Evolutionary conservation across 495 filamentous ascomycete species (phyloP).

Genomic region (Massariosphaeria phaeospora): DNA sequence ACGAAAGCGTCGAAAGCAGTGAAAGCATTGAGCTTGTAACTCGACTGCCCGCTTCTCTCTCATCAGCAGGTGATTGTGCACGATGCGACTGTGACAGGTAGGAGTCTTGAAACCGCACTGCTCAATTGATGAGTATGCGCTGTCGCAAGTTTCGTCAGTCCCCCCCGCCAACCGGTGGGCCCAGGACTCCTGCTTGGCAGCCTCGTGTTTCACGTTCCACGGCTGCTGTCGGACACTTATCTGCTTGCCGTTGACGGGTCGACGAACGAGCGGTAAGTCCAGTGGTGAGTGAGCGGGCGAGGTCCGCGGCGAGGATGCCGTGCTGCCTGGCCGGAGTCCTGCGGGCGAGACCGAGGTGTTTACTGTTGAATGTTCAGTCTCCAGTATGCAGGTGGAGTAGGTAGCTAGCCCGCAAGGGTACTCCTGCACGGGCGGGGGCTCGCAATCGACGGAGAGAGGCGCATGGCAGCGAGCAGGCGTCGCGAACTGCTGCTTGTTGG

Average conservation of each 20-base stretch:
- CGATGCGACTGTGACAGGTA: not conserved
- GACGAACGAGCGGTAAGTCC: not conserved
- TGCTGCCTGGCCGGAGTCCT: not conserved
- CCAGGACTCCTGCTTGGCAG: not conserved
- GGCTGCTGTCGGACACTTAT: constrained; percentile 19
- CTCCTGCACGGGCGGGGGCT: too few relatives aligned
- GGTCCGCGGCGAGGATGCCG: not conserved
- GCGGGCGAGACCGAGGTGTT: not conserved
- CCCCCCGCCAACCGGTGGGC: constrained; percentile 21
- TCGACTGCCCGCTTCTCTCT: too few relatives aligned
- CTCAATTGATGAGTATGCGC: not conserved
- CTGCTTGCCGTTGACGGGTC: not conserved
- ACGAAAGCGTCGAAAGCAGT: too few relatives aligned
- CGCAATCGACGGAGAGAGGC: too few relatives aligned
- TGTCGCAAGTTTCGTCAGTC: constrained; percentile 4
- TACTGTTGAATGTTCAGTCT: too few relatives aligned
- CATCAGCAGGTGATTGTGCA: too few relatives aligned
- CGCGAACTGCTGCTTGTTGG: too few relatives aligned
- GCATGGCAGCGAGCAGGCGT: too few relatives aligned
- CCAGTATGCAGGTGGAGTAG: too few relatives aligned
- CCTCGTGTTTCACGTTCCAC: constrained; percentile 22
- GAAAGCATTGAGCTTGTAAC: too few relatives aligned
- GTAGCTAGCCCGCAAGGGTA: too few relatives aligned
- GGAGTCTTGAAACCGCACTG: constrained; percentile 3
- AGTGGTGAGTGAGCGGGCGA: not conserved